These are phyloP conservation scores for Elaphomyces granulatus DNA, from an alignment of 495 filamentous ascomycete genomes.

Conservation along the genomic window DNA sequence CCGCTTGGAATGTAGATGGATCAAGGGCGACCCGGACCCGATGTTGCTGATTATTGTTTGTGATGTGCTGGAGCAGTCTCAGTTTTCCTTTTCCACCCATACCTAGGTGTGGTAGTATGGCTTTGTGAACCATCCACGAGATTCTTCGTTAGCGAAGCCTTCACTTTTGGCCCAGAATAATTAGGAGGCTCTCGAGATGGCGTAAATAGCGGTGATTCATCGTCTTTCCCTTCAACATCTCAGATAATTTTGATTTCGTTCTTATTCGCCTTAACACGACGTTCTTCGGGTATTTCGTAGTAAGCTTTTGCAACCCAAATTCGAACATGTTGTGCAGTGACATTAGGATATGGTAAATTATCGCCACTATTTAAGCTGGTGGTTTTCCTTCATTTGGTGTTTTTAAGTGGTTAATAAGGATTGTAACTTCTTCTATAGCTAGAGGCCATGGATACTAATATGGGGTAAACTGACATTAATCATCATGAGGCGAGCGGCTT, in stretches of 20 bases:
- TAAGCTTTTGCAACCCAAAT: conserved; percentile 1
- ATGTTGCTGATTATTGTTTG: too few species aligned
- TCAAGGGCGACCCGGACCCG: too few species aligned
- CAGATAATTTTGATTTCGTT: not conserved
- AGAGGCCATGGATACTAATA: not conserved
- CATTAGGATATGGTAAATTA: not conserved
- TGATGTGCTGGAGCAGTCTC: too few species aligned
- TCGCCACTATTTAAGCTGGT: not conserved
- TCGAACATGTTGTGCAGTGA: not conserved
- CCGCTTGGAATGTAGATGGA: too few species aligned
- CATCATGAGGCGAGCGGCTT: not conserved
- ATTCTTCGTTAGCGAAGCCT: not conserved
- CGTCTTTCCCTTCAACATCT: conserved; percentile 1
- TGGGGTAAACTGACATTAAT: not conserved
- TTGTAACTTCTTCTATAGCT: not conserved
- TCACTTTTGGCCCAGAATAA: not conserved
- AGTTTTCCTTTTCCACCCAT: too few species aligned
- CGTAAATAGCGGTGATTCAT: not conserved
- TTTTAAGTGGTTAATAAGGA: not conserved
- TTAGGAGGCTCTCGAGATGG: not conserved
- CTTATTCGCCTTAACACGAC: not conserved
- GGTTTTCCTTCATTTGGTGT: not conserved
- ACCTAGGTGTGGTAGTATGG: too few species aligned
- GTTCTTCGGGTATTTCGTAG: not conserved
- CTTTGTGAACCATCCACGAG: too few species aligned